Evolutionary conservation across 495 filamentous ascomycete species (phyloP).

Genomic region (Rostrohypoxylon terebratum): DNA sequence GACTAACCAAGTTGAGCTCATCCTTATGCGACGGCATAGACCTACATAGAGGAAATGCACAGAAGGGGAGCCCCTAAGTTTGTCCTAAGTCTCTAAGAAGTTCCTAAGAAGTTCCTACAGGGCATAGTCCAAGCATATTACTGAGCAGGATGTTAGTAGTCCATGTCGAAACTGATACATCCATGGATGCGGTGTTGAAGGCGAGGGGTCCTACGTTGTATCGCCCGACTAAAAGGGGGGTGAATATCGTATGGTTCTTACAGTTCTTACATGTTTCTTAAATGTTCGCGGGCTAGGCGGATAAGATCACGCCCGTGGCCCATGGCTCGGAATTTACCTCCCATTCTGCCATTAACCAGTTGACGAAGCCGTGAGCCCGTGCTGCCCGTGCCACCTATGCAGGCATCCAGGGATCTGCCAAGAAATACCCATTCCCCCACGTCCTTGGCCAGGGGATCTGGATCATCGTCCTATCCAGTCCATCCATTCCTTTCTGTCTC

Average conservation of each 20-base stretch:
- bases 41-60: conserved; percentile 26
- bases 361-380: conserved; percentile 40
- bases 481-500: conserved; percentile 37
- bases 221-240: conserved; percentile 22
- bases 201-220: conserved; percentile 27
- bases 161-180: conserved; percentile 10
- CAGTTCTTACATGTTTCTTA: not conserved
- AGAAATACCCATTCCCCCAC: conserved; percentile 46
- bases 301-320: conserved; percentile 29
- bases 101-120: conserved; percentile 19
- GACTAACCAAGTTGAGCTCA: conserved; percentile 19
- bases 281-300: conserved; percentile 21
- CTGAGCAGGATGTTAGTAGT: no score
- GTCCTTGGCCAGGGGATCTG: conserved; percentile 39
- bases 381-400: conserved; percentile 43
- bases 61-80: conserved; percentile 21
- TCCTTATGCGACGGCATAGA: conserved; percentile 4
- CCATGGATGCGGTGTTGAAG: not conserved
- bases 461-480: conserved; percentile 42
- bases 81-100: not conserved
- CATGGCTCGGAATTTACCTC: conserved; percentile 41
- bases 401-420: conserved; percentile 48
- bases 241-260: conserved; percentile 36
- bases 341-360: conserved; percentile 41
- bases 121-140: no score